These are phyloP conservation scores for Hemileccinum rubropunctum DNA, from an alignment of 768 basidiomycete species.

Conservation along the genomic window DNA sequence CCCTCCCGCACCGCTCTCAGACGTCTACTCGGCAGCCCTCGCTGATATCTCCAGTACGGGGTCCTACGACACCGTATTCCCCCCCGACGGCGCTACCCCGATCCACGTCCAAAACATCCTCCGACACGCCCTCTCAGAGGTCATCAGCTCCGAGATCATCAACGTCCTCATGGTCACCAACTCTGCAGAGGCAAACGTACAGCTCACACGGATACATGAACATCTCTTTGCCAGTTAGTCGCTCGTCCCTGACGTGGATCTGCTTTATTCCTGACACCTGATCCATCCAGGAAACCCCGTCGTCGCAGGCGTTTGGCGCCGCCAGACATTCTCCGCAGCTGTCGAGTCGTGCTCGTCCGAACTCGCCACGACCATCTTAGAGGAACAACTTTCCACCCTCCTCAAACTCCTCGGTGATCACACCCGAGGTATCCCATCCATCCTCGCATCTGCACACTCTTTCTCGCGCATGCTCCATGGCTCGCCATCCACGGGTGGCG, in stretches of 20 bases:
- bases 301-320: slow-evolving; percentile 87
- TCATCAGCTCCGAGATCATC: slow-evolving; percentile 70
- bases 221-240: slow-evolving; percentile 81
- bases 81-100: slow-evolving; percentile 43
- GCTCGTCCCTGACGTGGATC: not conserved
- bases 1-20: slow-evolving; percentile 51
- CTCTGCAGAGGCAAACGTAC: slow-evolving; percentile 78
- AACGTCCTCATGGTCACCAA: slow-evolving; percentile 88
- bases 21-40: slow-evolving; percentile 57
- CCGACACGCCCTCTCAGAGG: slow-evolving; percentile 77
- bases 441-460: slow-evolving; percentile 70
- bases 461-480: slow-evolving; percentile 89
- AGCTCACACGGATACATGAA: slow-evolving; percentile 84
- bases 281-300: slow-evolving; percentile 66
- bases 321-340: slow-evolving; percentile 86
- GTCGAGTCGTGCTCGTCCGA: slow-evolving; percentile 74
- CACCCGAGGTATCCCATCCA: slow-evolving; percentile 44
- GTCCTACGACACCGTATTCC: slow-evolving; percentile 37
- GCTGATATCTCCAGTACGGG: slow-evolving; percentile 50
- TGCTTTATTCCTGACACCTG: slow-evolving; percentile 1
- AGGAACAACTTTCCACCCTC: slow-evolving; percentile 70
- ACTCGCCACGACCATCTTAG: slow-evolving; percentile 63
- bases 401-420: slow-evolving; percentile 47
- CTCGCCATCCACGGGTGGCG: slow-evolving; percentile 46
- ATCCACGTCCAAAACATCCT: slow-evolving; percentile 80